Conservation (phyloP, 768 basidiomycete genomes). For the Suillus ampliporus region DNA sequence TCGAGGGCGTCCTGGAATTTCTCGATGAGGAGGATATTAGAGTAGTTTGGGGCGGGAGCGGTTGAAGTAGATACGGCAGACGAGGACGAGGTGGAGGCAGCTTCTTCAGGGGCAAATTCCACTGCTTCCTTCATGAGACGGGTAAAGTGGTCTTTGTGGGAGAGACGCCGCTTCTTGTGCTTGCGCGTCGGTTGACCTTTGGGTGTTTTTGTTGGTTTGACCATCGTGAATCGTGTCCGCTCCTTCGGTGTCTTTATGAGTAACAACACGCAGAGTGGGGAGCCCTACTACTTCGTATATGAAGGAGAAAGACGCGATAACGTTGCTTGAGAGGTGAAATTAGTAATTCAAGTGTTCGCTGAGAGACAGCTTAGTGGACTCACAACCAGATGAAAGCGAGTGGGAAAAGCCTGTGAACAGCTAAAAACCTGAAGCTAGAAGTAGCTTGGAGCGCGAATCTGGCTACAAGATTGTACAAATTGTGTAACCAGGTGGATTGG, state of each 20-base stretch:
- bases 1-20: constrained; percentile 35
- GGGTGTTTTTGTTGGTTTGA: neutral
- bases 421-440: neutral
- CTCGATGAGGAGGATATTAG: constrained; percentile 33
- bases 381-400: neutral
- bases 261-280: neutral
- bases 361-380: neutral
- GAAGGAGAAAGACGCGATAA: neutral
- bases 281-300: neutral
- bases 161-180: constrained; percentile 30
- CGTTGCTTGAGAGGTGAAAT: neutral
- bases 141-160: constrained; percentile 28
- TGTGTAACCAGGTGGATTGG: neutral
- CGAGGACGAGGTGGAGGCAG: constrained; percentile 9
- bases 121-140: constrained; percentile 28
- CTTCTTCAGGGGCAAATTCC: constrained; percentile 6
- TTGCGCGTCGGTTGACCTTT: constrained; percentile 27
- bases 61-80: constrained; percentile 12
- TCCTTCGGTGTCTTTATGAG: neutral
- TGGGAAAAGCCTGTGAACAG: neutral
- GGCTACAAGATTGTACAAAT: neutral
- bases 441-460: neutral
- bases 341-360: neutral
- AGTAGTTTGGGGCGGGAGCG: constrained; percentile 23
- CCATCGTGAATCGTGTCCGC: neutral